Evolutionary conservation across 2,329 filamentous ascomycete species (phyloP).

Genomic region (Amauroascus verrucosus): DNA sequence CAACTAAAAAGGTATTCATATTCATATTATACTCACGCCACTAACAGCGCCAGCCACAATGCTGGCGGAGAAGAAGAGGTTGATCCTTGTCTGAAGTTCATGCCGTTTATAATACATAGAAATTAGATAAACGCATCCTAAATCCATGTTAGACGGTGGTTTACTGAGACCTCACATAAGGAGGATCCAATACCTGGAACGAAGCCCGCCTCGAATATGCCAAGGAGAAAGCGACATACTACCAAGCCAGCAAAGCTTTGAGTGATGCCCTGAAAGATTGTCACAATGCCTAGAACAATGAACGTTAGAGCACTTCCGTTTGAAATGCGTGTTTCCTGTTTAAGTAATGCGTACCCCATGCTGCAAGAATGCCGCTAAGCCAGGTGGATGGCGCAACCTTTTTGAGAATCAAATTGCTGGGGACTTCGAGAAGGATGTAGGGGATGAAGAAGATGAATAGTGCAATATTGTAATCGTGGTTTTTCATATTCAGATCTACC

Average conservation of each 20-base stretch:
- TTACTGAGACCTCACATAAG: neutral
- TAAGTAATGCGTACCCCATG: conserved; percentile 21
- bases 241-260: conserved; percentile 32
- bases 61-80: conserved; percentile 27
- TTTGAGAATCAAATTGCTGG: conserved; percentile 40
- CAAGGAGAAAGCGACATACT: conserved; percentile 29
- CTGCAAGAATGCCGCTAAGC: conserved; percentile 36
- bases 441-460: conserved; percentile 39
- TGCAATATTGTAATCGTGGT: conserved; percentile 35
- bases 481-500: conserved; percentile 35
- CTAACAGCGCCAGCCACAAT: conserved; percentile 35
- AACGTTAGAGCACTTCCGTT: neutral
- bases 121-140: conserved; percentile 25
- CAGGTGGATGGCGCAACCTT: conserved; percentile 34
- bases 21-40: conserved; percentile 23
- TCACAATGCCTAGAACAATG: conserved; percentile 28
- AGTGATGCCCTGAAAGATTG: conserved; percentile 36
- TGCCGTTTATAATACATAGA: conserved; percentile 33
- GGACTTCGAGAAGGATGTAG: conserved; percentile 39
- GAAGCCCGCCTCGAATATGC: conserved; percentile 31
- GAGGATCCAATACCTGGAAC: conserved; percentile 25
- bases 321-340: neutral
- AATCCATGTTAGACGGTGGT: neutral
- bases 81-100: conserved; percentile 33
- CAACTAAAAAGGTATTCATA: too few species aligned